phyloP scores from a whole-genome alignment of 805 yeast species.

The Teunomyces pallodes region DNA sequence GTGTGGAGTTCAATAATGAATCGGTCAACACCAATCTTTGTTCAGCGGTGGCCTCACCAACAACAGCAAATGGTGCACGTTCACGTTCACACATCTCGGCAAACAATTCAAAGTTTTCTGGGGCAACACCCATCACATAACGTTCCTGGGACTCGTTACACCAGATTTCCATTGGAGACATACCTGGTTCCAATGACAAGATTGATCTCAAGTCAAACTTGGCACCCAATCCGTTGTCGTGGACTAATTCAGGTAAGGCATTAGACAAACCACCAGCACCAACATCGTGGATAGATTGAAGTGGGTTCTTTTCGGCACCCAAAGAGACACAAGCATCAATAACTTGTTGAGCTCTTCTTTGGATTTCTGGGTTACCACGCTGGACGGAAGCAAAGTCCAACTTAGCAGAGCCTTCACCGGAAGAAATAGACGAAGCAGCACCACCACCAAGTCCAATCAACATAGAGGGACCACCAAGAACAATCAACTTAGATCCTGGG shows the following conservation, averaged over 20 bases:
- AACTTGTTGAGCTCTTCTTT: slow-evolving; percentile 98
- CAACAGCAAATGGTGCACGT: slow-evolving; percentile 94
- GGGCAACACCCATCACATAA: slow-evolving; percentile 89
- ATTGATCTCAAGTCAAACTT: slow-evolving; percentile 86
- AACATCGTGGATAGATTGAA: slow-evolving; percentile 95
- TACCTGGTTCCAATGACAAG: slow-evolving; percentile 89
- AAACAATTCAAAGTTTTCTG: slow-evolving; percentile 69
- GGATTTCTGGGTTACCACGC: slow-evolving; percentile 99
- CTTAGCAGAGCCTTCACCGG: slow-evolving; percentile 94
- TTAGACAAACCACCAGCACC: slow-evolving; percentile 99
- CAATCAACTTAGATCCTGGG: slow-evolving; percentile 88
- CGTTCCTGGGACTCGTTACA: slow-evolving; percentile 99
- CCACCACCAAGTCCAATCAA: slow-evolving; percentile 99
- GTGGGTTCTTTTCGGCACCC: slow-evolving; percentile 65
- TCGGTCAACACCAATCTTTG: slow-evolving; percentile 81
- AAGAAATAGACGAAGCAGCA: slow-evolving; percentile 96
- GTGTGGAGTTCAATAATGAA: slow-evolving; percentile 70
- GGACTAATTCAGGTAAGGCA: slow-evolving; percentile 96
- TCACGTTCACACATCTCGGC: slow-evolving; percentile 86
- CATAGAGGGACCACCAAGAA: slow-evolving; percentile 97
- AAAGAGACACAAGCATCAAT: slow-evolving; percentile 89
- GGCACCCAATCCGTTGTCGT: slow-evolving; percentile 96
- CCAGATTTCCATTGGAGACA: slow-evolving; percentile 99
- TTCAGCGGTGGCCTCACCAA: slow-evolving; percentile 89
- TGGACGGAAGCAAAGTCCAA: slow-evolving; percentile 98